A percentile compares a stretch with the other conserved stretches of the same genome.
phyloP scores from a whole-genome alignment of 768 basidiomycete species.

The Kwoniella heveanensis region DNA sequence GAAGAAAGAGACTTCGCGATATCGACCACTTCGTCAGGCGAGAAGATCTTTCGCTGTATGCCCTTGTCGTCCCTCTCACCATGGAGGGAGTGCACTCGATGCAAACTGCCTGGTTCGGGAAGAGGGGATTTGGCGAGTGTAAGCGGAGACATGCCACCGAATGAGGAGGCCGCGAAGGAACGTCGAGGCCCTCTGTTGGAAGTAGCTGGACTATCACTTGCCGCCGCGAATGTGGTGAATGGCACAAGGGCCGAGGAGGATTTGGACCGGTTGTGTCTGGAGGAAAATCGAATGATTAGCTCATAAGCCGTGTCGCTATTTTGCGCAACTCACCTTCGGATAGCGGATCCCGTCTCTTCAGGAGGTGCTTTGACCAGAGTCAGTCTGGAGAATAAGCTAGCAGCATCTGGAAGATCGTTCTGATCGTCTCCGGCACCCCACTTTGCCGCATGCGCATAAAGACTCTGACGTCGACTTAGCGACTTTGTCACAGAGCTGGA shows the following conservation, averaged over 20 bases:
- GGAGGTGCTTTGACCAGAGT: slow-evolving; percentile 51
- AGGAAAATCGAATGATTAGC: background rate
- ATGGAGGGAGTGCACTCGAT: slow-evolving; percentile 29
- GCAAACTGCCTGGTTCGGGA: slow-evolving; percentile 15
- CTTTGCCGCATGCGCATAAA: slow-evolving; percentile 34
- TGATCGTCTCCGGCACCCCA: slow-evolving; percentile 34
- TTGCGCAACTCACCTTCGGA: slow-evolving; percentile 11
- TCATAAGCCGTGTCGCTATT: too few relatives aligned
- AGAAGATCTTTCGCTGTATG: slow-evolving; percentile 33
- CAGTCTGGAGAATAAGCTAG: slow-evolving; percentile 42
- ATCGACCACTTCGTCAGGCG: slow-evolving; percentile 51
- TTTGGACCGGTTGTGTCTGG: slow-evolving; percentile 37
- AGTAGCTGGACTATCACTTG: slow-evolving; percentile 33
- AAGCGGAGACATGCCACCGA: slow-evolving; percentile 37
- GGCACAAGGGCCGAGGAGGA: slow-evolving; percentile 46
- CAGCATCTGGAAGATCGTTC: background rate
- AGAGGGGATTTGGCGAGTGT: slow-evolving; percentile 23
- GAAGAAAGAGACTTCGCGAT: slow-evolving; percentile 42
- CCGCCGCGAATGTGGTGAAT: slow-evolving; percentile 22
- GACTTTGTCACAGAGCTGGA: slow-evolving; percentile 34
- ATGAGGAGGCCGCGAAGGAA: slow-evolving; percentile 47
- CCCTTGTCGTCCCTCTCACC: slow-evolving; percentile 23
- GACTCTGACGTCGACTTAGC: slow-evolving; percentile 43
- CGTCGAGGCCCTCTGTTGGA: slow-evolving; percentile 44
- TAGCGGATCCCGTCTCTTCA: slow-evolving; percentile 12